Evolutionary conservation across 805 yeast species (phyloP), one percentile per base, ranked within the genome.

Genomic region (Wickerhamomyces chambardii): DNA sequence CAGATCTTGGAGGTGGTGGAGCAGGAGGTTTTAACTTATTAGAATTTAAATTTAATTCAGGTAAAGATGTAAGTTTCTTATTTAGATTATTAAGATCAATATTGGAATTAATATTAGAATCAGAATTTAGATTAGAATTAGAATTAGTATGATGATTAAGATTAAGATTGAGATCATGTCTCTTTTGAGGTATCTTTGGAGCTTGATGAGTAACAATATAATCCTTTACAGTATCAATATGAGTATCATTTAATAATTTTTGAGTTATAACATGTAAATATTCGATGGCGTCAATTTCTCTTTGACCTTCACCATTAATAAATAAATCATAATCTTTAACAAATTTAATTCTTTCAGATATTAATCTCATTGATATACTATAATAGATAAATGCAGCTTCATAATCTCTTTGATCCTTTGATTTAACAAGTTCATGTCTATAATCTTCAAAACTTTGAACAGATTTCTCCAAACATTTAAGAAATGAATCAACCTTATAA

Each of bases 331-430:
- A 28, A 17, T 38, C 39, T 15, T 40, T 34, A 1, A 40, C 27
- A 1, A 28, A 12, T 7, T 46, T 44, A 8, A 44, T 42, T 25
- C 11, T 32, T 11, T 34, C 17, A 8, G 21, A 29, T 8, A 40
- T 24, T 3, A 43, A 25, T 12, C 4, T 25, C 4, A n/a, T 17
- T 12, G 47, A 36, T 19, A 37, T 36, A 3, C 24, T 22, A 30
- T 41, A 46, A 24, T 41, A 40, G 9, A 43, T 30, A 15, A 24
- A 46, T 17, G 50, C 47, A 24, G 36, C 34, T 19, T 44, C 44
- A 25, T 39, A 36, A 24, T 46, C 46, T 6, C 28, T 24, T 14
- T 24, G 22, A 4, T 32, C 17, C 5, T 8, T 6, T 17, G 15
- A 12, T 12, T 31, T 35, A 9, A 21, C 12, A 4, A 31, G 16